phyloP scores from a whole-genome alignment of 108 stramenopile species.

The Licmophora abbreviata region DNA sequence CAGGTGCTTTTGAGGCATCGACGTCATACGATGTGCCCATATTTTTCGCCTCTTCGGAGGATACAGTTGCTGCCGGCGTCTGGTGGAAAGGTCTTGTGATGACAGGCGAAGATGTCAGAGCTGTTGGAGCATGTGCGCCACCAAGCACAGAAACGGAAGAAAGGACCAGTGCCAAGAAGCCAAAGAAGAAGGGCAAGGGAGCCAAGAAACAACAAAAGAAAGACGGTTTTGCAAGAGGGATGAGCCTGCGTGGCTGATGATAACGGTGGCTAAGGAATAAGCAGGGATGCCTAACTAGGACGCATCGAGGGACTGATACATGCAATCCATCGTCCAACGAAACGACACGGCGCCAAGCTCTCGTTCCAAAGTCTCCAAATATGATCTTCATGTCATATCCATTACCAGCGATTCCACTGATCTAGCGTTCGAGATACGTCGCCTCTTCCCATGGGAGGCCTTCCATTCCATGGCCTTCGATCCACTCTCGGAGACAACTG shows the following conservation, averaged over 20 bases:
- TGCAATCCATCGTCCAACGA: neutral
- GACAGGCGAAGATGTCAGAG: conserved; percentile 3
- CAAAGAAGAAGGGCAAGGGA: conserved; percentile 2
- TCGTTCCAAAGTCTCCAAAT: too few relatives aligned
- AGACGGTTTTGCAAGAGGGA: conserved; percentile 27
- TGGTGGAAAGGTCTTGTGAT: conserved; percentile 4
- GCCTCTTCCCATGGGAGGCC: too few relatives aligned
- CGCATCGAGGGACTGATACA: neutral
- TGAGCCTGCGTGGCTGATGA: conserved; percentile 19
- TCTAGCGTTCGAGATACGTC: too few relatives aligned
- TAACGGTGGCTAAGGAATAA: too few relatives aligned
- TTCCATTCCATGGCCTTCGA: too few relatives aligned
- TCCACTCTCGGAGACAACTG: too few relatives aligned
- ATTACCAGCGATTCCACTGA: neutral
- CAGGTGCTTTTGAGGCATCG: neutral
- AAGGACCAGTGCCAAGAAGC: neutral
- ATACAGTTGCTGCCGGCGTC: conserved; percentile 5
- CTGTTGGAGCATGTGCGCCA: neutral
- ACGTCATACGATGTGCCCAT: neutral
- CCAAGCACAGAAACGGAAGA: neutral
- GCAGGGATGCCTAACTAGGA: neutral
- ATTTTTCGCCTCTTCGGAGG: neutral
- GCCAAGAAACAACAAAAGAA: too few relatives aligned
- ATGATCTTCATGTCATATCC: too few relatives aligned
- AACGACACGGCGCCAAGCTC: neutral